Percentiles rank a stretch among this genome's conserved stretches.
Conservation (phyloP, 345 rosid species). For the Salix purpurea region DNA sequence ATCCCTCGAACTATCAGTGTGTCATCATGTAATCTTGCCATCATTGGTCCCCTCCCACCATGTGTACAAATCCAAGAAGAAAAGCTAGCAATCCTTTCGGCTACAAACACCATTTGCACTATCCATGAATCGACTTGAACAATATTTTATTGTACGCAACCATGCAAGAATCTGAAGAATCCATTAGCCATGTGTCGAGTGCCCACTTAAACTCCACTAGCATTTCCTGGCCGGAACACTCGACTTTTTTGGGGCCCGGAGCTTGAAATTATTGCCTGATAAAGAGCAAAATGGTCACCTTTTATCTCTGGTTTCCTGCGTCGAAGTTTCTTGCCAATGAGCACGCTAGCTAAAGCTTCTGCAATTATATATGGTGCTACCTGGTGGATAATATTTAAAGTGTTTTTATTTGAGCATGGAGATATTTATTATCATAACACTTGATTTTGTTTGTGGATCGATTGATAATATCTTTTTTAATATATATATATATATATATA, state of each 20-base stretch:
- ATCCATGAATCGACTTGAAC: neutral
- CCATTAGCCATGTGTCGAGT: constrained; percentile 4
- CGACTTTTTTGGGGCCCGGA: neutral
- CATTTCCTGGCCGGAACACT: neutral
- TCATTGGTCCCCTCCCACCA: neutral
- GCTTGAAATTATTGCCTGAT: no score
- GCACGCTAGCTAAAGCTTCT: no score
- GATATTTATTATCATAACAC: no score
- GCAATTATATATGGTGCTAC: no score
- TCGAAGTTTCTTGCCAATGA: no score
- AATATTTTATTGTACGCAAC: neutral
- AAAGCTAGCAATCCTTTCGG: constrained; percentile 6
- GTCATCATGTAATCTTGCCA: neutral
- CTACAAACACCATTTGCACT: constrained; percentile 1
- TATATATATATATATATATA: no score
- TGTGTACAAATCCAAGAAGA: neutral
- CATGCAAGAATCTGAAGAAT: neutral
- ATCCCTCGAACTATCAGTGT: neutral
- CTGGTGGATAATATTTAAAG: no score
- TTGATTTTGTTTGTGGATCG: no score
- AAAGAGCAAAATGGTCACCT: no score
- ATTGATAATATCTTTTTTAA: no score
- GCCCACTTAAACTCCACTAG: constrained; percentile 10
- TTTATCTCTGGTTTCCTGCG: no score
- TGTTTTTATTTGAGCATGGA: no score